Evolutionary conservation across 1,284 basidiomycete genomes (phyloP).

Genomic region (Coniferiporia sulphurascens): DNA sequence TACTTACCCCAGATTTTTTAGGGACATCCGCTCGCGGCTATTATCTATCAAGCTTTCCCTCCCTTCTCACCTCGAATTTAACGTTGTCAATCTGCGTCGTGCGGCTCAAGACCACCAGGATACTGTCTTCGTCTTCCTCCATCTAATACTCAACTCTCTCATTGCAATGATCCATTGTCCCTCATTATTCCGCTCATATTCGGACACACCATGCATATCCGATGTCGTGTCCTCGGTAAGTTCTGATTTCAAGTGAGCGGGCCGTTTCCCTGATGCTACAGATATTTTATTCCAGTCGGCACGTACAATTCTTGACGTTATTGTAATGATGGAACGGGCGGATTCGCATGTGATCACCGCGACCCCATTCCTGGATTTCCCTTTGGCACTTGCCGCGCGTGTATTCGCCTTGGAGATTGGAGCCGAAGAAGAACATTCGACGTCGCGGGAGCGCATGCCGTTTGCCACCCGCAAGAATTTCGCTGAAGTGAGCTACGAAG

Average conservation of each 20-base stretch:
- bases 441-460: conserved; percentile 1
- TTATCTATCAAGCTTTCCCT: conserved; percentile 11
- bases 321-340: conserved; percentile 17
- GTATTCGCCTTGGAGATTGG: conserved; percentile 17
- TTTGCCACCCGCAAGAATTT: conserved; percentile 10
- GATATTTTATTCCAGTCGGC: conserved; percentile 8
- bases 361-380: conserved; percentile 18
- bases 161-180: conserved; percentile 17
- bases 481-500: conserved; percentile 15
- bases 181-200: conserved; percentile 12
- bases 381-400: conserved; percentile 18
- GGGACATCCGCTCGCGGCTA: conserved; percentile 15
- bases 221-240: conserved; percentile 16
- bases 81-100: conserved; percentile 15
- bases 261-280: not conserved
- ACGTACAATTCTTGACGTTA: conserved; percentile 15
- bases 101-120: conserved; percentile 15
- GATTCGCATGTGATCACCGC: conserved; percentile 11
- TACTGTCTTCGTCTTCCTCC: conserved; percentile 17
- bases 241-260: not conserved
- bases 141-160: conserved; percentile 17
- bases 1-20: not conserved
- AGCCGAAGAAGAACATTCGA: conserved; percentile 9
- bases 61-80: conserved; percentile 17
- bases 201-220: conserved; percentile 7